Base-by-base conservation (phyloP, 164 flowering plant genomes). In the Tetracentron sinense region DNA sequence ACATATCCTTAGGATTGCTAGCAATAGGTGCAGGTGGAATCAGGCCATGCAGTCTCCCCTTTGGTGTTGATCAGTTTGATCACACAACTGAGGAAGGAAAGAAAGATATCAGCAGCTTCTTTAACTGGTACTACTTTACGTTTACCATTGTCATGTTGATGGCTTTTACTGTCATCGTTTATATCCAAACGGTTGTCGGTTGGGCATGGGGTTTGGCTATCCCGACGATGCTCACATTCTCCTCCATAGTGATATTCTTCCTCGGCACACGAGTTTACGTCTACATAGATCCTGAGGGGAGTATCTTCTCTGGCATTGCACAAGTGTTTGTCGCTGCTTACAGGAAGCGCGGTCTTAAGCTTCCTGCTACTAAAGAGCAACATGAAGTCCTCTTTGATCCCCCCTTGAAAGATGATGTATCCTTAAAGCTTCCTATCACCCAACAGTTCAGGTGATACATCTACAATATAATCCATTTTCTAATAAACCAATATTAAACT, bases 11-110 rank as follows among this genome's bases (percentile, higher is more conserved):
- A 1, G 78, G 76, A 1, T 46, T 86, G 0, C 52, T 88, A 14
- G 47, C 83, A 21, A 50, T 90, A 7, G 97, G 92, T 20, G 63
- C 84, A 0, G 92, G 79, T 7, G 95, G 96, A 0, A 86, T 92
- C 33, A 70, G 96, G 64, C 95, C 98, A 15, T 88, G 95, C 71
- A 88, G 81, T 61, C 71, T 92, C 7, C 88, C 98, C 0, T 92
- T 92, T 53, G 98, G 96, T 1, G 81, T 81, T 4, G 98, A 92
- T 57, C 98, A 92, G 58, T 92, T 92, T 68, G 89, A 91, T 42
- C 72, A 75, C 15, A 74, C 81, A 25, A 87, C 95, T 0, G 84
- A 83, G 0, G 73, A 84, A 65, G 98, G 98, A 1, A 65, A 74
- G 15, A 83, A 69, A 51, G 98, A 85, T 1, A 82, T 89, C 22